Evolutionary conservation across 306 rosid species (phyloP), one percentile per base, ranked within the genome.

Genomic region (Gynostemma pentaphyllum): DNA sequence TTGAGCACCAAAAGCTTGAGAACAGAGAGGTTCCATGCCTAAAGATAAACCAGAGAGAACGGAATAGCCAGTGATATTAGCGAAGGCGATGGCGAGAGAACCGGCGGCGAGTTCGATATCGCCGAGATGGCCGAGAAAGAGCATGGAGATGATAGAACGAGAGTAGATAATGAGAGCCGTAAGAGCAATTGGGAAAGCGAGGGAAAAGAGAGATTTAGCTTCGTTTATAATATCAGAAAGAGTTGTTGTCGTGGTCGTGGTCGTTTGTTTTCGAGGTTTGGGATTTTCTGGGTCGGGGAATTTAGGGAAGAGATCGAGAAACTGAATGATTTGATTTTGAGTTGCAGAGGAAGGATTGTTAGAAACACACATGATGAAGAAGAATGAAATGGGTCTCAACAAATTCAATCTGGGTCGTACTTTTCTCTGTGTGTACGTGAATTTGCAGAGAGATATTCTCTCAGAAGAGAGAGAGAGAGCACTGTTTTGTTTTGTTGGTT

Each of bases 11-110:
- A 84, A 92, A 73, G 95, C 96, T 60, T 92, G 99, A 4, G 96
- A 86, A 5, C 99, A 92, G 2, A 92, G 90, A 0, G 99, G 96
- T 60, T 88, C 96, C 99, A 92, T 88, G 0, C 99, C 99, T 0
- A 88, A 65, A 42, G 96, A 81, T 0, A 92, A 49, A 1, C 99
- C 99, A 0, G 95, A 82, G 60, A 92, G 94, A 1, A 92, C 90
- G 0, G 96, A 92, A 63, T 92, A 86, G n/a, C 94, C 95, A 1
- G 87, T 88, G 62, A 92, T 92, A 75, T 92, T 92, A 0, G 95
- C 99, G 13, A 86, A 88, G 30, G 99, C 99, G 32, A 92, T 92
- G 67, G 96, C 95, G 0, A 92, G 41, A 0, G 96, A 88, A 0
- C 99, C 95, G 0, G 85, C 87, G 14, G 96, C 99, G 0, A 92